phyloP scores from a whole-genome alignment of 148 eudicot species.

The Spergularia marina region DNA sequence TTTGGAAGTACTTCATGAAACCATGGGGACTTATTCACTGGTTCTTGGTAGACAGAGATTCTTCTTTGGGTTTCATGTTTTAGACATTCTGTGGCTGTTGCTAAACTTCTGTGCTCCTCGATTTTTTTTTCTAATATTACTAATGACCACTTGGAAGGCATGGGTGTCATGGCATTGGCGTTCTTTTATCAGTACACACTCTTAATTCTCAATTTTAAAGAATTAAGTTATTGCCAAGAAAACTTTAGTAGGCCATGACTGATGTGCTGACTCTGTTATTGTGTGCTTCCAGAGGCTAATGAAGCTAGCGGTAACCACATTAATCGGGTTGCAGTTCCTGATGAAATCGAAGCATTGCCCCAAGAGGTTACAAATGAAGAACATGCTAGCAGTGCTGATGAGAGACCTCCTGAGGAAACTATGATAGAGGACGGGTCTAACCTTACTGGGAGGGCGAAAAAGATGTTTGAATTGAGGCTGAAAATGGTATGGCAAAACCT shows the following conservation, averaged over 20 bases:
- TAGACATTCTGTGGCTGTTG: no score
- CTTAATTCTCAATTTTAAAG: neutral
- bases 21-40: no score
- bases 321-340: slow-evolving; percentile 31
- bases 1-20: no score
- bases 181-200: neutral
- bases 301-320: slow-evolving; percentile 26
- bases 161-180: neutral
- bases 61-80: no score
- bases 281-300: slow-evolving; percentile 24
- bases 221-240: neutral
- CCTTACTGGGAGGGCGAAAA: slow-evolving; percentile 81
- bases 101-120: no score
- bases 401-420: slow-evolving; percentile 32
- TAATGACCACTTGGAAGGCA: neutral
- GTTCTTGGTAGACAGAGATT: no score
- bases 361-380: slow-evolving; percentile 42
- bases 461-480: slow-evolving; percentile 72
- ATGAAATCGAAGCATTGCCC: slow-evolving; percentile 31
- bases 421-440: slow-evolving; percentile 40
- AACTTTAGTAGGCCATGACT: neutral
- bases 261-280: slow-evolving; percentile 6
- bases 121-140: no score
- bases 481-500: slow-evolving; percentile 48
- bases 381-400: slow-evolving; percentile 38